Base-by-base conservation (phyloP, 495 filamentous ascomycete species). In the Podospora anserina region DNA sequence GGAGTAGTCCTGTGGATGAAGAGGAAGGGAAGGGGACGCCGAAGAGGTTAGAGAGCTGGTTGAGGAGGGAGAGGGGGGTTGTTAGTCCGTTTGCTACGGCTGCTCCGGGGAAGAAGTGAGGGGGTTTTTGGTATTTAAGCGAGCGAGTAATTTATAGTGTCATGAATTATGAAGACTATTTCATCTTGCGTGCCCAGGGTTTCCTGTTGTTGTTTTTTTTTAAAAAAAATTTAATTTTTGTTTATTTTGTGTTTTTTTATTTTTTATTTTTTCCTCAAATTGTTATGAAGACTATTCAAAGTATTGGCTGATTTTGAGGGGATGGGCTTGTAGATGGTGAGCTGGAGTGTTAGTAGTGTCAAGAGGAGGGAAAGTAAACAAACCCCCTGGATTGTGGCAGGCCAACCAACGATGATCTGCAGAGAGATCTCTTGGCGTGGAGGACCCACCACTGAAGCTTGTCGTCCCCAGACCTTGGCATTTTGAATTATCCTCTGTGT, bases 31-130 rank as follows among this genome's bases (percentile, higher is more conserved):
- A 49, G 15, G 39, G 39, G 39, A 49, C 39, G 15, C 39, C 39
- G 39, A 49, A 16, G 39, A 49, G 39, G 39, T 49, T 77, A 68
- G 70, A 76, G 49, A 69, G 66, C 27, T 78, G 75, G 77, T 65
- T 78, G 19, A 63, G 74, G 64, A 70, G 65, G 4, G 62, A 66
- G 44, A 64, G 66, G 1, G 74, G 72, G 26, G 71, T 70, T 28
- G 75, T 76, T 1, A 78, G 77, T 65, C 77, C 77, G 20, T 78
- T 78, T 68, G 71, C 57, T 58, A 72, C 9, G 7, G 39, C 39
- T 49, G 13, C 56, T 20, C 56, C 56, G 68, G 68, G 20, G 15
- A 5, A 23, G 49, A 18, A 28, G 62, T 1, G n/a, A 49, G 13
- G 5, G 39, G 9, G 13, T 49, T 49, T 11, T 2, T 49, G 39